These are phyloP conservation scores for Lophiotrema nucula DNA, from an alignment of 495 filamentous ascomycete genomes.

Conservation along the genomic window DNA sequence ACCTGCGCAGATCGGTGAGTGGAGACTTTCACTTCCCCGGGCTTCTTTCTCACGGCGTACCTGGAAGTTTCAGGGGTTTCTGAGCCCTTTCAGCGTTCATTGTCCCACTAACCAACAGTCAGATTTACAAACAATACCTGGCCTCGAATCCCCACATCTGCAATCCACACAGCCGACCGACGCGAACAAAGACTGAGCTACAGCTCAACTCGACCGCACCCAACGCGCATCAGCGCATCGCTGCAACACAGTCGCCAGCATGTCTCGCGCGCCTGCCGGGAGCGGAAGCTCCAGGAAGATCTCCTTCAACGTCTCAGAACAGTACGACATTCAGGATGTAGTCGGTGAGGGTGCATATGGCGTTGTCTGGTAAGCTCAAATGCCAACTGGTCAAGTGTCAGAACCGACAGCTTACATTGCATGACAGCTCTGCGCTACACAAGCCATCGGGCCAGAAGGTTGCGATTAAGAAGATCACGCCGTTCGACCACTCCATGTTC, in stretches of 20 bases:
- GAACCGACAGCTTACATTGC: not conserved
- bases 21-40: too few relatives aligned
- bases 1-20: too few relatives aligned
- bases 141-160: not conserved
- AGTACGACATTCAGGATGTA: slow-evolving; percentile 99
- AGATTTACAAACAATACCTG: too few relatives aligned
- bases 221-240: slow-evolving; percentile 25
- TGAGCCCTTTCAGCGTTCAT: too few relatives aligned
- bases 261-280: slow-evolving; percentile 33
- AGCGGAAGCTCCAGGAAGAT: slow-evolving; percentile 78
- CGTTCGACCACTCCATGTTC: slow-evolving; percentile 99
- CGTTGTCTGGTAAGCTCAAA: slow-evolving; percentile 85
- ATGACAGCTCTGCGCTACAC: slow-evolving; percentile 87
- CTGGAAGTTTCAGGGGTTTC: too few relatives aligned
- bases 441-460: slow-evolving; percentile 99
- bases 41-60: too few relatives aligned
- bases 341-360: slow-evolving; percentile 98
- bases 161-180: too few relatives aligned
- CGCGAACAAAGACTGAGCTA: slow-evolving; percentile 4
- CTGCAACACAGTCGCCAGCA: slow-evolving; percentile 8
- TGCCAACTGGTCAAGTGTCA: not conserved
- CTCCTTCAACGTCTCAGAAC: slow-evolving; percentile 98
- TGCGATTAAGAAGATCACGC: slow-evolving; percentile 99
- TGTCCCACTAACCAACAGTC: too few relatives aligned
- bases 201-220: too few relatives aligned